Evolutionary conservation across 1,139 yeast species (phyloP).

Genomic region (Scheffersomyces cryptocercus): DNA sequence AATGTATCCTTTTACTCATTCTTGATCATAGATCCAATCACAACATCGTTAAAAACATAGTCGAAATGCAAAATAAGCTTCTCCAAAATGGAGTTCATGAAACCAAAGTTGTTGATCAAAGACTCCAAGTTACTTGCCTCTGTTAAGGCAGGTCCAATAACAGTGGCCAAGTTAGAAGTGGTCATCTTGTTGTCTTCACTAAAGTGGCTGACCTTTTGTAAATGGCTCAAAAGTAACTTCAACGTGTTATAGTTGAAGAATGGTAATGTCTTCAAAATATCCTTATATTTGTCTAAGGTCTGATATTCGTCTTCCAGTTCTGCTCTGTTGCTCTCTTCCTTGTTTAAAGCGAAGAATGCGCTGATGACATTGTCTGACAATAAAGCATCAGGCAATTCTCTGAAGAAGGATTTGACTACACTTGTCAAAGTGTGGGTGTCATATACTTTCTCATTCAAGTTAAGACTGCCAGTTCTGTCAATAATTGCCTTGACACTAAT

Average conservation of each 20-base stretch:
- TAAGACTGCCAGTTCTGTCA: slow-evolving; percentile 64
- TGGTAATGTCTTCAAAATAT: slow-evolving; percentile 57
- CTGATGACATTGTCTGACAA: slow-evolving; percentile 57
- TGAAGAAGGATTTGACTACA: slow-evolving; percentile 77
- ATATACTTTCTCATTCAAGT: slow-evolving; percentile 65
- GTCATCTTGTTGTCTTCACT: slow-evolving; percentile 76
- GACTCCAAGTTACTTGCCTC: slow-evolving; percentile 56
- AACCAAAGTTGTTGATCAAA: slow-evolving; percentile 53
- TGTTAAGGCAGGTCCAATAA: slow-evolving; percentile 61
- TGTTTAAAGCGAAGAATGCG: slow-evolving; percentile 47
- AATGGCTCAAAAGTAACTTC: slow-evolving; percentile 66
- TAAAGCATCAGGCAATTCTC: slow-evolving; percentile 89
- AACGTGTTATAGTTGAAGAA: slow-evolving; percentile 65
- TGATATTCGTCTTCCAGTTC: slow-evolving; percentile 16
- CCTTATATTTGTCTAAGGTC: slow-evolving; percentile 40
- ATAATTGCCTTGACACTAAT: slow-evolving; percentile 68
- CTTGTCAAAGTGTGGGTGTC: slow-evolving; percentile 92
- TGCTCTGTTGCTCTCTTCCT: slow-evolving; percentile 22
- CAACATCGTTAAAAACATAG: slow-evolving; percentile 30
- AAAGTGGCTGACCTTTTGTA: slow-evolving; percentile 59
- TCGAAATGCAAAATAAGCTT: slow-evolving; percentile 47
- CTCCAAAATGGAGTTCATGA: slow-evolving; percentile 56
- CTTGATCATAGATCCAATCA: slow-evolving; percentile 3
- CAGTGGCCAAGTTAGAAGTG: slow-evolving; percentile 78
- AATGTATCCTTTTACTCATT: slow-evolving; percentile 1